Percentiles rank a stretch among this genome's conserved stretches.
Evolutionary conservation across 805 yeast genomes (phyloP).

Genomic region (Saturnispora silvae): DNA sequence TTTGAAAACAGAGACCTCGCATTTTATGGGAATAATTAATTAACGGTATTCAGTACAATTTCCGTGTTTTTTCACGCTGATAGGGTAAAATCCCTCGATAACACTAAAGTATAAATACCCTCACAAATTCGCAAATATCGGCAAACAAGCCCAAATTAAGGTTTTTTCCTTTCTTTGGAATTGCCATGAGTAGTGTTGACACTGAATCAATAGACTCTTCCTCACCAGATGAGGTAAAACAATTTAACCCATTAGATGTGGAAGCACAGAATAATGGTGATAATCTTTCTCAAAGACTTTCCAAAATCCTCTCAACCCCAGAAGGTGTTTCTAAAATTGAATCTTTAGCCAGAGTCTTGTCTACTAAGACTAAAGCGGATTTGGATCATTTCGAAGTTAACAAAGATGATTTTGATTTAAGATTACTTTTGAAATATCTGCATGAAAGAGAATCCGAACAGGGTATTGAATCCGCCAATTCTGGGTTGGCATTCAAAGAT

Average conservation of each 20-base stretch:
- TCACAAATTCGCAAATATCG: neutral
- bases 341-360: constrained; percentile 39
- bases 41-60: no score
- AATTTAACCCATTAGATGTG: constrained; percentile 18
- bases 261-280: constrained; percentile 20
- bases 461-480: constrained; percentile 37
- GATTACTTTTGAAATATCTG: constrained; percentile 31
- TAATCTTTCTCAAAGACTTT: constrained; percentile 20
- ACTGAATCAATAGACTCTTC: constrained; percentile 20
- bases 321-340: constrained; percentile 29
- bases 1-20: no score
- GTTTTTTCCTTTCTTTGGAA: neutral
- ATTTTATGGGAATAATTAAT: no score
- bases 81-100: constrained; percentile 6
- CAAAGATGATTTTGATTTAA: constrained; percentile 36
- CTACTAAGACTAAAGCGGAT: constrained; percentile 38
- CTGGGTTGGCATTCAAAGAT: constrained; percentile 40
- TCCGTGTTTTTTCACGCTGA: neutral
- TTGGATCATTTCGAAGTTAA: constrained; percentile 35
- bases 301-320: constrained; percentile 19
- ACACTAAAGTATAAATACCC: neutral
- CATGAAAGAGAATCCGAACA: constrained; percentile 29
- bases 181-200: constrained; percentile 11
- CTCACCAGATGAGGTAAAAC: constrained; percentile 17
- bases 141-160: neutral